Evolutionary conservation across 768 basidiomycete genomes (phyloP).

Genomic region (Paxillus ammoniavirescens): DNA sequence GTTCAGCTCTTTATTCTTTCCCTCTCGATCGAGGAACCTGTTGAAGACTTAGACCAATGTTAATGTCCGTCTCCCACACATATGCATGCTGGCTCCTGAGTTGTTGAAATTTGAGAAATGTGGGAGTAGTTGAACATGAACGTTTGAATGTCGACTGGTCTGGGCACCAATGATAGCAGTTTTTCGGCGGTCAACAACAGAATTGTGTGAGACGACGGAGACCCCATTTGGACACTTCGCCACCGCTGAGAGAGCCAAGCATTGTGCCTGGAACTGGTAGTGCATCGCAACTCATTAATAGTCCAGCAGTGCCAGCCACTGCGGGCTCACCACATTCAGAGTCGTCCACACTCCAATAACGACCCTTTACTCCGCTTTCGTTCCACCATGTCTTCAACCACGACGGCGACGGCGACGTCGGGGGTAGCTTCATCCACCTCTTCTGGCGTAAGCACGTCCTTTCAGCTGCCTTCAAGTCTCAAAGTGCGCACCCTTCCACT

Average conservation of each 20-base stretch:
- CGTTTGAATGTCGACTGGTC: not conserved
- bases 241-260: not conserved
- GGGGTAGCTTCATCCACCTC: conserved; percentile 40
- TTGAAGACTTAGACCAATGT: too few species aligned
- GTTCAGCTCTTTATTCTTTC: too few species aligned
- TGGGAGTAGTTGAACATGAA: too few species aligned
- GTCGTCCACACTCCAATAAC: not conserved
- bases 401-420: conserved; percentile 13
- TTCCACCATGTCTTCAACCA: conserved; percentile 30
- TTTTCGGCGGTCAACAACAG: conserved; percentile 5
- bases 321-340: conserved; percentile 9
- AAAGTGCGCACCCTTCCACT: conserved; percentile 37
- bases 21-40: too few species aligned
- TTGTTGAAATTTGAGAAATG: too few species aligned
- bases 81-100: too few species aligned
- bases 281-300: conserved; percentile 14
- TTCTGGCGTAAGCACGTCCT: conserved; percentile 33
- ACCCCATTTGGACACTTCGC: not conserved
- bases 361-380: conserved; percentile 2
- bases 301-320: conserved; percentile 3
- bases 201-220: not conserved
- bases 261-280: not conserved
- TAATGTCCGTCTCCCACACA: too few species aligned
- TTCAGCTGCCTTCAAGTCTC: conserved; percentile 42
- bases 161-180: conserved; percentile 9